phyloP scores from a whole-genome alignment of 352 stramenopile genomes.

The Phytopythium vexans region DNA sequence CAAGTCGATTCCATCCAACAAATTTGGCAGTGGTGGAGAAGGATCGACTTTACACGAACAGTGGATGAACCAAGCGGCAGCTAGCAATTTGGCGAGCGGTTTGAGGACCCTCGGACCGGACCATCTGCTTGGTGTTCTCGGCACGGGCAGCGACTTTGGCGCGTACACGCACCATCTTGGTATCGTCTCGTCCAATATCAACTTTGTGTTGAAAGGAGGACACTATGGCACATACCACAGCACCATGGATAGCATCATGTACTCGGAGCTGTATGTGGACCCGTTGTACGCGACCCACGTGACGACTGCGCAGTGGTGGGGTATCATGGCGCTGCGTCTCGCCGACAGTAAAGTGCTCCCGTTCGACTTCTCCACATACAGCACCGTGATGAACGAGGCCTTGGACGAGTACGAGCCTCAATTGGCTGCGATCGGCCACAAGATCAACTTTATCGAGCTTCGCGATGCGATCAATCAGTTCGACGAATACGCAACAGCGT shows the following conservation, averaged over 20 bases:
- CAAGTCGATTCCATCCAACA: conserved; percentile 49
- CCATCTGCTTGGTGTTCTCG: conserved; percentile 43
- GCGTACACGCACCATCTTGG: no score
- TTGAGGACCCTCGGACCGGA: conserved; percentile 30
- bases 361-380: conserved; percentile 60
- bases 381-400: conserved; percentile 39
- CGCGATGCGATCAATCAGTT: conserved; percentile 33
- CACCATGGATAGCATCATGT: conserved; percentile 81
- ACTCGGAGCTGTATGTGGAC: conserved; percentile 52
- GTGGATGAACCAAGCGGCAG: conserved; percentile 25
- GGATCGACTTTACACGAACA: conserved; percentile 38
- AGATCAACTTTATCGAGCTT: conserved; percentile 22
- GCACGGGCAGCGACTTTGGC: conserved; percentile 62
- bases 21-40: conserved; percentile 24
- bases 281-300: conserved; percentile 46
- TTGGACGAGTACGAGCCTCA: conserved; percentile 14
- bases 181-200: conserved; percentile 68
- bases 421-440: conserved; percentile 9
- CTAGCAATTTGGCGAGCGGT: conserved; percentile 11
- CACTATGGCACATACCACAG: conserved; percentile 79
- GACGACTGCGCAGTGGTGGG: conserved; percentile 44
- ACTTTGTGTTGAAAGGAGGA: conserved; percentile 25
- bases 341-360: conserved; percentile 45
- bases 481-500: conserved; percentile 19
- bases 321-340: conserved; percentile 44